Evolutionary conservation across 371 early-diverging fungal species (phyloP), one percentile per base, ranked within the genome.

Genomic region (Capillidium rhysosporum): DNA sequence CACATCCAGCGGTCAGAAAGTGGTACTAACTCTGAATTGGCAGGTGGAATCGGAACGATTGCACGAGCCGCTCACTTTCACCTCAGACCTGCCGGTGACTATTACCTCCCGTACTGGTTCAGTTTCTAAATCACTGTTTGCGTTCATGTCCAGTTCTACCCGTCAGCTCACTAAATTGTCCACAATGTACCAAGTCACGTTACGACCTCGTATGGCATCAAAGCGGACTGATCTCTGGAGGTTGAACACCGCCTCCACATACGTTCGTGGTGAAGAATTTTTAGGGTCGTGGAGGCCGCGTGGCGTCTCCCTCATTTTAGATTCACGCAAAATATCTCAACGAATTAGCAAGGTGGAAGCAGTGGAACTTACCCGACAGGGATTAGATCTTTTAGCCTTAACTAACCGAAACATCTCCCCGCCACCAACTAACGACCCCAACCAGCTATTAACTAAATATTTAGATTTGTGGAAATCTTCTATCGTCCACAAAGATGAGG

Each of bases 261-360:
- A 86, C 57, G 81, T 89, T 1, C 78, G 89, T n/a, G 92, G 89
- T 18, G 84, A 86, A 55, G 89, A 89, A 53, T 71, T 76, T 30
- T 61, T 86, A 54, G 77, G 69, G 0, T 58, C 63, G 0, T 89
- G 89, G 88, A 68, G 72, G 46, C 88, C 89, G 0, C 73, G 80
- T 1, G 83, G 86, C 0, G 75, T 82, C 5, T 79, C 76, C 0
- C 58, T 83, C 18, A 71, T 91, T 16, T 62, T 72, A 39, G 76
- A 77, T 31, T 84, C 67, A 58, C 62, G 65, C 43, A 62, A 61
- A 10, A 66, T 72, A 1, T 65, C 63, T 24, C 68, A 66, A 1
- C 55, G 54, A 8, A 58, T 76, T 12, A 44, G 52, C 25, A 61
- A 62, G 30, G 54, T 58, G n/a, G 71, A 77, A 49, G 66, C 69